Evolutionary conservation across 257 asterid genomes (phyloP), one percentile per base, ranked within the genome.

Genomic region (Gentiana macrophylla): DNA sequence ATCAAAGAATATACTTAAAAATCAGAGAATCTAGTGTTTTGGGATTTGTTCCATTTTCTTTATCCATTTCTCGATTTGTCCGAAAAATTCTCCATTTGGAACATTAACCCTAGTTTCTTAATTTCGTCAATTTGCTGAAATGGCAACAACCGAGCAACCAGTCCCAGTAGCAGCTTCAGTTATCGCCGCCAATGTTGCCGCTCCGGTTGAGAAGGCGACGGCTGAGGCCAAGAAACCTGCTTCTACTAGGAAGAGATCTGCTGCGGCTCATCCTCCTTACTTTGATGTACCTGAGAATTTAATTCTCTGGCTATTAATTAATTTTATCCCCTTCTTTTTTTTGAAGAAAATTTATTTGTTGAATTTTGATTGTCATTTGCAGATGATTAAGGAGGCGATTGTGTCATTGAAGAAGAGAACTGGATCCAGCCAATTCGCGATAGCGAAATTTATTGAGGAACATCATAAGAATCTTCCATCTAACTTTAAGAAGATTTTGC

Each of bases 381-480:
- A 91, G 96, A 91, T 87, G 97, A 67, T 91, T 72, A 44, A 71
- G 68, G 97, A 87, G 2, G 97, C 97, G 60, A 84, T 91, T 61
- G 76, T 13, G 57, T 52, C 93, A 35, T 59, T 87, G 72, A 84
- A 91, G 82, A 96, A 91, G 35, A 71, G 70, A 53, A 79, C 89
- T 1, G 95, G 97, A 37, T 91, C 98, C 54, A 91, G 97, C 44
- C 97, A 73, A 44, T 61, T 72, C 43, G 98, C 98, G 12, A 83
- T 91, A 4, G 57, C 72, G 56, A 91, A 87, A 71, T 85, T 81
- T 69, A 74, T 77, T 7, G 98, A 87, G 13, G 93, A 83, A 0
- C 84, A 87, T 67, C 88, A 87, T 51, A 83, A 81, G 69, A 69
- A 55, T 53, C 72, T 87, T 49, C 95, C 97, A 3, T 12, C 79